Percentiles rank a stretch among this genome's conserved stretches.
Evolutionary conservation across 176 grass and related monocot species (phyloP).

Genomic region (maize (Zea mays)): DNA sequence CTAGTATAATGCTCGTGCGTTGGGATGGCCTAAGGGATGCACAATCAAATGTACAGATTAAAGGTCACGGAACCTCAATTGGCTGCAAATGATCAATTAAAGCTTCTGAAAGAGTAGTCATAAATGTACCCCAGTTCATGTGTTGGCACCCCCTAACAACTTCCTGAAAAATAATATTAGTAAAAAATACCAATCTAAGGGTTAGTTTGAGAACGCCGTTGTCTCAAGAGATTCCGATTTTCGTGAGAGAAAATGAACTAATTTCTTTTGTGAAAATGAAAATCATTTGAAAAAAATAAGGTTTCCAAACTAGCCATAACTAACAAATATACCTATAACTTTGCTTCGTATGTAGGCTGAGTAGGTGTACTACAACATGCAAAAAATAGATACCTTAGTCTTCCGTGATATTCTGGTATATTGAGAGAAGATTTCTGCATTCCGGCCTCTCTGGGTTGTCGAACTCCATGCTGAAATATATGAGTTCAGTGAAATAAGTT

Average conservation of each 20-base stretch:
- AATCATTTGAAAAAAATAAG: too few species aligned
- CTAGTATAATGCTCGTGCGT: too few species aligned
- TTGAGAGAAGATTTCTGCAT: conserved; percentile 90
- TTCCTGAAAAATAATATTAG: conserved; percentile 54
- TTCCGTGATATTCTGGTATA: conserved; percentile 85
- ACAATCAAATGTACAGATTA: background rate
- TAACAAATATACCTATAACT: background rate
- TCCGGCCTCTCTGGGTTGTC: conserved; percentile 91
- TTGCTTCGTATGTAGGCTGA: conserved; percentile 2
- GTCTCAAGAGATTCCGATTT: too few species aligned
- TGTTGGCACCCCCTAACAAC: conserved; percentile 69
- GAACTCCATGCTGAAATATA: conserved; percentile 67
- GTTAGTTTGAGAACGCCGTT: too few species aligned
- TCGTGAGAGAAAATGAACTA: too few species aligned
- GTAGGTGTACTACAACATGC: background rate
- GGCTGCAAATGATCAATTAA: conserved; percentile 72
- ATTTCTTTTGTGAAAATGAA: too few species aligned
- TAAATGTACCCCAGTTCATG: conserved; percentile 97
- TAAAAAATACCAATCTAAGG: conserved; percentile 5
- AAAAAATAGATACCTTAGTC: conserved; percentile 59
- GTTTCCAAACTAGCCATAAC: conserved; percentile 10
- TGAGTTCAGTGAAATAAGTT: conserved; percentile 27
- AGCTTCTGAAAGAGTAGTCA: conserved; percentile 67
- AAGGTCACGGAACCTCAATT: conserved; percentile 60
- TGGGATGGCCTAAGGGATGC: too few species aligned